Base-by-base conservation (phyloP, 257 asterid species). In the Thymus quinquecostatus region DNA sequence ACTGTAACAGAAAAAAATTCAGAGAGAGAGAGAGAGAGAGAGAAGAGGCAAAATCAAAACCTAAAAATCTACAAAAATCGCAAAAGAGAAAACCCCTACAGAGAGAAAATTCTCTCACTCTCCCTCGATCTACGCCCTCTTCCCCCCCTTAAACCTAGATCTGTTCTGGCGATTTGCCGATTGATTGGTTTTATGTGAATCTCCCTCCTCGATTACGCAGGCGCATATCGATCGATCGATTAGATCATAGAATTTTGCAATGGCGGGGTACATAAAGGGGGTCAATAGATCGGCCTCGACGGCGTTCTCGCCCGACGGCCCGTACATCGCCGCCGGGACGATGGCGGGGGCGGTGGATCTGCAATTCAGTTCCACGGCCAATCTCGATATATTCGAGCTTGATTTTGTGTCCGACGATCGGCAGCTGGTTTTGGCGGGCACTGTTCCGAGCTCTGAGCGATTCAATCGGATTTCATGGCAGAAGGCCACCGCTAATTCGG, bases 291-390 rank as follows among this genome's bases (percentile, higher is more conserved):
- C 99, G 86, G 99, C 98, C 54, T 81, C 96, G 85, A 84, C 91
- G 80, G 96, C 96, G 77, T 89, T 94, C 81, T 75, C 98, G 56
- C 97, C 99, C 76, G 98, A 87, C 9, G 92, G 87, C 40, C 82
- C 88, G 59, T 91, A 88, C 85, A 63, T 94, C 87, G 98, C 98
- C 6, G 95, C 98, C 58, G 99, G 98, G 57, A 94, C 99, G 83
- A 94, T 92, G 99, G 98, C 99, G 0, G 99, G 99, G 64, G 99
- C 99, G 66, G 99, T 94, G 78, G 99, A 94, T 91, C 87, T 91
- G 82, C 91, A 88, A 59, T 94, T 94, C 84, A 94, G 99, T 72
- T 94, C 99, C 13, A 84, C 95, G 9, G 98, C 99, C 10, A 94
- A 91, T 84, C 87, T 94, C 58, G 99, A 94, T 75, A 80, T 94